These are phyloP conservation scores for Panicum virgatum DNA, from an alignment of 202 grass and related monocot genomes.

Conservation along the genomic window DNA sequence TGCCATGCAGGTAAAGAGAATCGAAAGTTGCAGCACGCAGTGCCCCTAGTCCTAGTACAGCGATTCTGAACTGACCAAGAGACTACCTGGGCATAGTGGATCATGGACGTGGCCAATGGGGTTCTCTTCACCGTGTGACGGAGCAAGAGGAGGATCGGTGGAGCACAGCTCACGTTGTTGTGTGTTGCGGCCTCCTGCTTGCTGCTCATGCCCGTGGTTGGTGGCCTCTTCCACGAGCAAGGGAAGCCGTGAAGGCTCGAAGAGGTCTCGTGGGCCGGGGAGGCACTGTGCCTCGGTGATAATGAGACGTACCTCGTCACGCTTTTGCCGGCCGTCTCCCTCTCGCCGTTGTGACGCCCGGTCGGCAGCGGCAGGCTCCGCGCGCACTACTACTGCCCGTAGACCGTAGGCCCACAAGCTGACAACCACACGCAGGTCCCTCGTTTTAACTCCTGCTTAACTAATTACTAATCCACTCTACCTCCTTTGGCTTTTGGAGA, in stretches of 20 bases:
- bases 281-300: no score
- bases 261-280: no score
- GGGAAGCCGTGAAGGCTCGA: slow-evolving; percentile 33
- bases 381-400: background rate
- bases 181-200: background rate
- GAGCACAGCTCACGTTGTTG: background rate
- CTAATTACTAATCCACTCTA: background rate
- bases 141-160: background rate
- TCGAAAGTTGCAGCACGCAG: no score
- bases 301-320: slow-evolving; percentile 23
- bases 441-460: background rate
- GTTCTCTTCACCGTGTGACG: no score
- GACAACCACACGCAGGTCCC: background rate
- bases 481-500: background rate
- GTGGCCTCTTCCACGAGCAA: slow-evolving; percentile 9
- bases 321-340: slow-evolving; percentile 28
- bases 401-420: background rate
- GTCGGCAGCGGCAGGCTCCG: background rate
- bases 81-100: no score
- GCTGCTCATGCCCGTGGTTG: slow-evolving; percentile 39
- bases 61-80: no score
- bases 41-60: no score
- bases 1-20: no score
- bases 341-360: background rate
- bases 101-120: no score